A percentile compares a stretch with the other conserved stretches of the same genome.
These are phyloP conservation scores for Melastoma candidum DNA, from an alignment of 441 rosid genomes.

Conservation along the genomic window DNA sequence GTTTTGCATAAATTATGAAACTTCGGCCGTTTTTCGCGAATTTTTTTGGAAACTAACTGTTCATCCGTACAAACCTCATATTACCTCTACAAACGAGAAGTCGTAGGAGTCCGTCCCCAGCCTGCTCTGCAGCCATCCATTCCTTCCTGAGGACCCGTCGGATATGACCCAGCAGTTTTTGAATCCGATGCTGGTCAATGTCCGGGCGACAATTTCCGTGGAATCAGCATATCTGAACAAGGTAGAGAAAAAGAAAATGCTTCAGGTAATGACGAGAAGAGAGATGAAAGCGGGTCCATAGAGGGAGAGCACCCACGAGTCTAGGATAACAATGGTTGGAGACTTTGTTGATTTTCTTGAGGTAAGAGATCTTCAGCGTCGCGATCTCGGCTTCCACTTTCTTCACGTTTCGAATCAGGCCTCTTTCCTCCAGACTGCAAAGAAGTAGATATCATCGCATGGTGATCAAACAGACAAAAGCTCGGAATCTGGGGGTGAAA, in stretches of 20 bases:
- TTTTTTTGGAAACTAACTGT: too few relatives aligned
- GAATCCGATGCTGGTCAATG: slow-evolving; percentile 61
- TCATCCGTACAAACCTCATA: slow-evolving; percentile 12
- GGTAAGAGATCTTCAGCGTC: slow-evolving; percentile 78
- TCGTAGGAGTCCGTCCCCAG: slow-evolving; percentile 77
- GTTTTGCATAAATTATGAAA: too few relatives aligned
- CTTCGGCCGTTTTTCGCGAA: too few relatives aligned
- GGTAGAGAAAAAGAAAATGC: slow-evolving; percentile 1
- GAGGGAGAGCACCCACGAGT: slow-evolving; percentile 46
- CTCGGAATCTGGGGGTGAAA: not conserved
- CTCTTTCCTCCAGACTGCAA: slow-evolving; percentile 67
- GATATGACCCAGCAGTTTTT: slow-evolving; percentile 65
- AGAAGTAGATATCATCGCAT: not conserved
- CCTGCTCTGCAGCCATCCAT: slow-evolving; percentile 83
- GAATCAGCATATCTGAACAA: slow-evolving; percentile 62
- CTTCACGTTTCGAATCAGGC: slow-evolving; percentile 56
- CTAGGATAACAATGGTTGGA: slow-evolving; percentile 66
- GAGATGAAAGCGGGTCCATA: slow-evolving; percentile 5
- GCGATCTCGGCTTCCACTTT: slow-evolving; percentile 81
- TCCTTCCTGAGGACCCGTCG: slow-evolving; percentile 77
- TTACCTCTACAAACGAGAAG: slow-evolving; percentile 47
- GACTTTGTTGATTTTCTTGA: slow-evolving; percentile 73
- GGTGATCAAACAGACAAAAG: not conserved
- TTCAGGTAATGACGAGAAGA: not conserved
- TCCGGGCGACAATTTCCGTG: slow-evolving; percentile 61